These are phyloP conservation scores for Tilletia walkeri DNA, from an alignment of 1,284 basidiomycete species.

Conservation along the genomic window DNA sequence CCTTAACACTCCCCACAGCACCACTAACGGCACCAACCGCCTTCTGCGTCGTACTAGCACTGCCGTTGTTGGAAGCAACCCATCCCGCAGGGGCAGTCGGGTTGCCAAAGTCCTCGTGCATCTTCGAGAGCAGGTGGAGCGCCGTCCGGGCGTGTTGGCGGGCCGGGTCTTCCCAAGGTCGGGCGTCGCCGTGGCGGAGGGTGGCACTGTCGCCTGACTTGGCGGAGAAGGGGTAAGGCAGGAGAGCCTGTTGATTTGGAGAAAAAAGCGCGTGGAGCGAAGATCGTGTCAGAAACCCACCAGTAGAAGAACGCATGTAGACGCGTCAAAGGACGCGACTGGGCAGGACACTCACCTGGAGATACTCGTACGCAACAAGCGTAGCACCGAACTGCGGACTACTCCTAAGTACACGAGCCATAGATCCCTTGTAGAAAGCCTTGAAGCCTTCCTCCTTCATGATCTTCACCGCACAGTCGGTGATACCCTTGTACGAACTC, in stretches of 20 bases:
- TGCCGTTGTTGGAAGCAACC: not conserved
- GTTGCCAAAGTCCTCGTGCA: conserved; percentile 47
- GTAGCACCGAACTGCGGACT: conserved; percentile 78
- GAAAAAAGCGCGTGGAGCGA: no score
- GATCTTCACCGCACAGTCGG: conserved; percentile 86
- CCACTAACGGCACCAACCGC: not conserved
- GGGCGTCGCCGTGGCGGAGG: not conserved
- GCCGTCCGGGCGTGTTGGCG: conserved; percentile 35
- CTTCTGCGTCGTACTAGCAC: not conserved
- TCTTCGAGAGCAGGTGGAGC: conserved; percentile 36
- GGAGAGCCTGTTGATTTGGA: conserved; percentile 18
- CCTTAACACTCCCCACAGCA: conserved; percentile 1
- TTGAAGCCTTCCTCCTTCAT: conserved; percentile 75
- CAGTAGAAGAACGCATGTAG: no score
- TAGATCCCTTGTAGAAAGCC: conserved; percentile 92
- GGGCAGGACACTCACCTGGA: conserved; percentile 55
- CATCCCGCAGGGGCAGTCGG: conserved; percentile 26
- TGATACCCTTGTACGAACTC: conserved; percentile 84
- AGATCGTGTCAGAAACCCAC: no score
- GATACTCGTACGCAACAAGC: conserved; percentile 79
- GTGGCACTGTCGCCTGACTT: conserved; percentile 16
- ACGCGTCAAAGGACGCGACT: conserved; percentile 4
- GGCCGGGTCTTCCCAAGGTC: conserved; percentile 33
- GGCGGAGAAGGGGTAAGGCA: conserved; percentile 32
- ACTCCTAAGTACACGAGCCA: conserved; percentile 82